A percentile compares a stretch with the other conserved stretches of the same genome.
phyloP scores from a whole-genome alignment of 163 green algal genomes.

The Smithsoniella earleae region DNA sequence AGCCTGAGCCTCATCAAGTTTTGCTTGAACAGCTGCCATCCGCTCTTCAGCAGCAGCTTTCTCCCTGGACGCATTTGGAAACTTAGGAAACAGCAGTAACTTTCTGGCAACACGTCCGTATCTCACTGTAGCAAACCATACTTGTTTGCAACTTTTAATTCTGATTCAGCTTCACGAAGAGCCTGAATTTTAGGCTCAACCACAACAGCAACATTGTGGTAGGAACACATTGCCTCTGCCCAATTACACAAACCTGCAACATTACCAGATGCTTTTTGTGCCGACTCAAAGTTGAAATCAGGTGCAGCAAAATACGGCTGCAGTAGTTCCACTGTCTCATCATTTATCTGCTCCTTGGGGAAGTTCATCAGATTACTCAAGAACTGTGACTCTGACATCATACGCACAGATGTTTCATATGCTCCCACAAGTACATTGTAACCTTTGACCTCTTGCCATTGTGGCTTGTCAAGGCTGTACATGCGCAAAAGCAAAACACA shows the following conservation, averaged over 20 bases:
- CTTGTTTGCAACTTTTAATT: constrained; percentile 70
- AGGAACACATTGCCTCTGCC: constrained; percentile 86
- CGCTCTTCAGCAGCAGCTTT: constrained; percentile 77
- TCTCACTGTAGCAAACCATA: too few species aligned
- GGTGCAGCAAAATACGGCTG: constrained; percentile 80
- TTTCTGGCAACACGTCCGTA: too few species aligned
- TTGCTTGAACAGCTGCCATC: constrained; percentile 78
- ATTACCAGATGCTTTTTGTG: constrained; percentile 83
- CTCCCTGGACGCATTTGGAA: constrained; percentile 41
- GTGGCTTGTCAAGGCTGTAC: constrained; percentile 44
- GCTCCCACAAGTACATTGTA: constrained; percentile 67
- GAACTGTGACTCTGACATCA: constrained; percentile 92
- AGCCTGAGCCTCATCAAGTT: constrained; percentile 84
- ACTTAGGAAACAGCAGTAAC: background rate
- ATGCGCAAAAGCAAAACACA: constrained; percentile 73
- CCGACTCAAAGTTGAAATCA: constrained; percentile 89
- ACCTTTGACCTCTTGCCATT: constrained; percentile 68
- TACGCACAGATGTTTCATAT: constrained; percentile 78
- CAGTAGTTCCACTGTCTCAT: constrained; percentile 85
- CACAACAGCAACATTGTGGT: constrained; percentile 82
- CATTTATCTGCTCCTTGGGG: constrained; percentile 90
- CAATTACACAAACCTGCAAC: constrained; percentile 91
- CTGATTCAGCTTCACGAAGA: constrained; percentile 70
- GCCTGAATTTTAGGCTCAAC: constrained; percentile 90
- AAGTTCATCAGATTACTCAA: constrained; percentile 81